These are phyloP conservation scores for Aspergillus campestris DNA, from an alignment of 495 filamentous ascomycete species.

Conservation along the genomic window DNA sequence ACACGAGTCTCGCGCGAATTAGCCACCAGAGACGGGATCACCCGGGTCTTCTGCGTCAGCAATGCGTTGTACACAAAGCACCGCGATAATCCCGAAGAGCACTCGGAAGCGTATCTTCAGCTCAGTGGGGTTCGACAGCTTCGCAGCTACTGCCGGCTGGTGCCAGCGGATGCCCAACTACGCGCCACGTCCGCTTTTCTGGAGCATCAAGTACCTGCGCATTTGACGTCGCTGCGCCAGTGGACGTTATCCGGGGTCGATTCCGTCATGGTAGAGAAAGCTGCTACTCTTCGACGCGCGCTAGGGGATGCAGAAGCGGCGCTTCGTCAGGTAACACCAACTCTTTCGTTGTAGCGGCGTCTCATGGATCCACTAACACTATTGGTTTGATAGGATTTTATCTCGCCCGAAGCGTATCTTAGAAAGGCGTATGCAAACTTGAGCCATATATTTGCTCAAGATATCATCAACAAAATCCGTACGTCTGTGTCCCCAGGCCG, in stretches of 20 bases:
- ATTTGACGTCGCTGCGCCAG: conserved; percentile 15
- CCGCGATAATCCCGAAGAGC: background rate
- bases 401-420: no score
- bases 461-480: no score
- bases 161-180: conserved; percentile 21
- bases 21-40: no score
- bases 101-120: conserved; percentile 11
- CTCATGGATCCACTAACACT: background rate
- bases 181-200: conserved; percentile 13
- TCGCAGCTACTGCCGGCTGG: conserved; percentile 20
- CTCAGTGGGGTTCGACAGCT: conserved; percentile 24
- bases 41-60: conserved; percentile 26
- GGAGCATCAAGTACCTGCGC: conserved; percentile 12
- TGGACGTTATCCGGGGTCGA: conserved; percentile 15
- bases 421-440: no score
- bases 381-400: no score
- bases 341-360: no score
- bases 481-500: no score
- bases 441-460: no score
- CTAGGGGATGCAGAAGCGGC: conserved; percentile 2
- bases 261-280: conserved; percentile 3
- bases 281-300: conserved; percentile 5
- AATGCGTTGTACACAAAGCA: conserved; percentile 20
- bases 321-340: conserved; percentile 13
- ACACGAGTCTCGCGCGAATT: background rate